Evolutionary conservation across 2,329 filamentous ascomycete species (phyloP), one percentile per base, ranked within the genome.

Genomic region (Fusarium veterinarium): DNA sequence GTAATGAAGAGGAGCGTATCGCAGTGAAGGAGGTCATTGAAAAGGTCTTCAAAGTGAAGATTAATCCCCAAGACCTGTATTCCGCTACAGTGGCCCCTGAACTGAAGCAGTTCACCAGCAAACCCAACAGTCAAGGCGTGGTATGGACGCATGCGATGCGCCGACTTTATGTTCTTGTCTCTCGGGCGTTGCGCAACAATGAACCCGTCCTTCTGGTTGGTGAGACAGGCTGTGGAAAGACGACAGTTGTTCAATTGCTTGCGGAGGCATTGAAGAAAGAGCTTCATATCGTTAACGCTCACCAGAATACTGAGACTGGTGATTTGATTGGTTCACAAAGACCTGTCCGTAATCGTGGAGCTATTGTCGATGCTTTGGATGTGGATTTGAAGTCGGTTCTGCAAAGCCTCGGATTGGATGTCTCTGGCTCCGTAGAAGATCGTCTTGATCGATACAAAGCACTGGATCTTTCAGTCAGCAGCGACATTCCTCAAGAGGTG

Each of bases 141-240:
- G 94, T 99, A 5, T 99, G 96, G 96, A 99, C 96, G 1, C 90
- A 91, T 72, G 95, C 95, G 0, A 99, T 99, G 95, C 91, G 94
- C 20, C 89, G 96, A 57, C 86, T 99, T 1, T 98, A 95, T 78
- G 90, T 97, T 11, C 86, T 99, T 17, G 94, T 99, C n/a, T 91
- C 92, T 9, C 89, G 93, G 76, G 96, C 96, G 2, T 85, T 99
- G 66, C 89, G 89, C 31, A 96, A 98, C 79, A 95, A 97, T 69
- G 96, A 99, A 80, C 96, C 96, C 1, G 94, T 99, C 6, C 86
- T 99, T 25, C 87, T 99, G 9, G 94, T 99, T 17, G 96, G 96
- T 69, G 97, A 99, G 80, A 99, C 96, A 23, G 96, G 96, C 10
- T 98, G 95, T 78, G 96, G 97, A 68, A 99, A 99, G 84, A 99